Evolutionary conservation across 108 stramenopile genomes (phyloP), one percentile per base, ranked within the genome.

Genomic region (Skeletonema tropicum): DNA sequence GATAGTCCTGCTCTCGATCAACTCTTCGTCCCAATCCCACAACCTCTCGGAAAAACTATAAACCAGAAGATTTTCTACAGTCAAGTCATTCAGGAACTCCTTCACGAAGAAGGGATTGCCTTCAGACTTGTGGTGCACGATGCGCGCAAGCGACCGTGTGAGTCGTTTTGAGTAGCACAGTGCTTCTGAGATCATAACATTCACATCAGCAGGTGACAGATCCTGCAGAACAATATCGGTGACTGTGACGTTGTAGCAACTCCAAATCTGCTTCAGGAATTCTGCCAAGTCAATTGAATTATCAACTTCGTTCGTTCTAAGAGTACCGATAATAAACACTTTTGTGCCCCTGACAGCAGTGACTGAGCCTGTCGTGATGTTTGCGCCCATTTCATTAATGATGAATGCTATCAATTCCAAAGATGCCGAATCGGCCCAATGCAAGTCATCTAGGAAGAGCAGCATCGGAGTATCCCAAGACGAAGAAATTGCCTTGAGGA

Each of bases 391-490:
- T 55, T 76, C 77, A 35, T 78, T 62, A 11, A 78, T 71, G 11
- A 87, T 65, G 12, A 74, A 71, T n/a, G 66, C n/a, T 12, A 88
- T 57, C 57, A 91, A 23, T 26, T 85, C 77, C 13, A 87, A 68
- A 11, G 75, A 81, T 4, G 71, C 62, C 6, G 65, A 42, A 74
- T 90, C 89, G 7, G 86, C 84, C 89, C 89, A 90, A 57, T 90
- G 89, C 21, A 90, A 32, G 63, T 90, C 89, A 65, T 88, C 87
- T 31, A 85, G 29, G 74, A 90, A 83, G 45, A 91, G 62, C 9
- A 85, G 25, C 29, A 69, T 59, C 33, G 41, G 23, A 67, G 45
- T 29, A 78, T 39, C 36, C 71, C 39, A 21, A 7, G 48, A n/a
- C 48, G 48, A 49, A 30, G 35, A 49, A 78, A 78, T 15, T 71